These are phyloP conservation scores for Cryphonectria naterciae DNA, from an alignment of 2,329 filamentous ascomycete genomes.

Conservation along the genomic window DNA sequence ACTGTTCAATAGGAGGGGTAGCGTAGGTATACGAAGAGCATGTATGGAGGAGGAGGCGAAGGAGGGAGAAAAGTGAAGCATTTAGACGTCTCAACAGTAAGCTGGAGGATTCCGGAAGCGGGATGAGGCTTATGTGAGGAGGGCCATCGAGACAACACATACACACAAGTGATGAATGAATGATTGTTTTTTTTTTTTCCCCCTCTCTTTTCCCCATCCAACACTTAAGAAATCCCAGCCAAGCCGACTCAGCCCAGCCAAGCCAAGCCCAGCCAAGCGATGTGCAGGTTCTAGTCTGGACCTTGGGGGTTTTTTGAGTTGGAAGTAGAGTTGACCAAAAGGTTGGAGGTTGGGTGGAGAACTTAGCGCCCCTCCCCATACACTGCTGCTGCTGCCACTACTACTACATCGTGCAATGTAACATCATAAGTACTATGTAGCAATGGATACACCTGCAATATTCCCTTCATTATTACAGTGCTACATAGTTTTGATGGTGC, in stretches of 20 bases:
- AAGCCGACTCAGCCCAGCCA: slow-evolving; percentile 1
- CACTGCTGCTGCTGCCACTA: not conserved
- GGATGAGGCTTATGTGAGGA: slow-evolving; percentile 1
- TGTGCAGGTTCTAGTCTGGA: not conserved
- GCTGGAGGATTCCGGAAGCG: not conserved
- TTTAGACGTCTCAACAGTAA: not conserved
- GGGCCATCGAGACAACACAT: not conserved
- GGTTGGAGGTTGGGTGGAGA: not conserved
- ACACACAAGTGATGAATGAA: too few relatives aligned
- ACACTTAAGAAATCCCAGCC: not conserved
- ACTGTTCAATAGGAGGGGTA: not conserved
- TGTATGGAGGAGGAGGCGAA: not conserved
- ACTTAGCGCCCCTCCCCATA: not conserved
- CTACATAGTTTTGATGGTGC: too few relatives aligned
- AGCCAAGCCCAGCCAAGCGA: not conserved
- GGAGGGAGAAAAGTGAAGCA: not conserved
- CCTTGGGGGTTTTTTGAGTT: not conserved
- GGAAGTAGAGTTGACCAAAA: not conserved
- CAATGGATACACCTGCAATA: too few relatives aligned
- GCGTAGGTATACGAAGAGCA: not conserved
- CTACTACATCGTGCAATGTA: not conserved
- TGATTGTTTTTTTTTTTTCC: not conserved
- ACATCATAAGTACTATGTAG: too few relatives aligned
- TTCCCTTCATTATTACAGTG: too few relatives aligned
- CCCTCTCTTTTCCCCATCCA: not conserved